Evolutionary conservation across 495 filamentous ascomycete species (phyloP), one percentile per base, ranked within the genome.

Genomic region (Podospora pseudocomata): DNA sequence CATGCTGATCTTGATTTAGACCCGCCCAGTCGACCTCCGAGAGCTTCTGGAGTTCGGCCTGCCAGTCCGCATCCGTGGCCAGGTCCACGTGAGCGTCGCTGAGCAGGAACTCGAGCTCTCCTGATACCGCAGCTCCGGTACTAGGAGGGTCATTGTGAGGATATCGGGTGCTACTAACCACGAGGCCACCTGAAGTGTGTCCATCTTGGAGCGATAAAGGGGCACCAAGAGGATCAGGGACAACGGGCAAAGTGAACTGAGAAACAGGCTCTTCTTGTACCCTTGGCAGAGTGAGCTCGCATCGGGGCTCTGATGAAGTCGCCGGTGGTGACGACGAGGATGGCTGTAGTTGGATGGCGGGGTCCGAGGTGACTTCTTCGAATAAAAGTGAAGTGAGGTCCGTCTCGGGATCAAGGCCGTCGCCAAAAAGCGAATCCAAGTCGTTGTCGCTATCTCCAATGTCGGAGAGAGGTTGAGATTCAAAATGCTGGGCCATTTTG

Each of bases 171-270:
- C 28, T 71, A 76, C 74, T 76, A 72, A 76, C 74, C 72, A 71
- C 72, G 49, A 56, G 62, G 66, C 66, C 70, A 54, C 68, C 74
- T 72, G 74, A 74, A 76, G 72, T 76, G 72, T 72, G 74, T 72
- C 74, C 74, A 63, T 63, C 68, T 34, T 60, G 70, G 63, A 27
- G 68, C 67, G 63, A 71, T 71, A 70, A 76, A 69, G 44, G 30
- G 67, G 65, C 68, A 64, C 13, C 67, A 57, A 56, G 67, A 66
- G 73, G 73, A 71, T 75, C 73, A 73, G 73, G 73, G 71, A 71
- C 69, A 68, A 67, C 67, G 72, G 72, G 72, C 27, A 72, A 64
- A 20, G 39, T 59, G 70, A 67, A 61, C 64, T 55, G 65, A 23
- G 44, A 44, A 55, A 54, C 20, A 57, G 39, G 56, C 28, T 58